A percentile compares a stretch with the other conserved stretches of the same genome.
Conservation (phyloP, 139 green algal genomes). For the Klebsormidium nitens region DNA sequence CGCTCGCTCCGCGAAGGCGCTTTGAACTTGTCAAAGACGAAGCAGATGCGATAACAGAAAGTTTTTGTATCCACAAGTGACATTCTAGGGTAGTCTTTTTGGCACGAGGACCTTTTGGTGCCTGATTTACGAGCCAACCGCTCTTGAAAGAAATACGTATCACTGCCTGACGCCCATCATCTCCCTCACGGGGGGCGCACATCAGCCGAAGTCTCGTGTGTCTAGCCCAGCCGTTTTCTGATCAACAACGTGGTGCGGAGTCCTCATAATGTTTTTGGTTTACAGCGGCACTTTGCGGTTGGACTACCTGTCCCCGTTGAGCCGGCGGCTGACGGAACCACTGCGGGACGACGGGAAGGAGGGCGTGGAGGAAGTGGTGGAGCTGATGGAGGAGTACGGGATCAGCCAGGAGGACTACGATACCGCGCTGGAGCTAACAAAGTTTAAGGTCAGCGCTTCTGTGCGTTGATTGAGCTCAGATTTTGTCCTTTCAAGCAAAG, state of each 20-base stretch:
- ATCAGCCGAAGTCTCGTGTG: background rate
- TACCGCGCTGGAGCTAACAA: constrained; percentile 30
- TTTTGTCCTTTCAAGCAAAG: no score
- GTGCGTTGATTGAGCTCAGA: no score
- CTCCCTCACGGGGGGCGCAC: background rate
- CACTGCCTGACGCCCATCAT: background rate
- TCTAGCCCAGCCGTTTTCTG: background rate
- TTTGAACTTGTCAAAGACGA: no score
- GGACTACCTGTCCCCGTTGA: constrained; percentile 71
- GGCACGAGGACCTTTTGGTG: background rate
- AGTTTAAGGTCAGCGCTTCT: constrained; percentile 46
- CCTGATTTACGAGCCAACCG: background rate
- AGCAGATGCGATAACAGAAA: no score
- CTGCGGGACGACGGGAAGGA: constrained; percentile 57
- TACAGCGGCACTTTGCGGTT: constrained; percentile 52
- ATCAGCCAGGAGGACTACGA: constrained; percentile 47
- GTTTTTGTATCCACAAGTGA: no score
- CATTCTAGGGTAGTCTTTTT: no score
- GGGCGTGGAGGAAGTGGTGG: constrained; percentile 54
- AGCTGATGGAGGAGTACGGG: constrained; percentile 50
- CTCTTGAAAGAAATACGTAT: constrained; percentile 1
- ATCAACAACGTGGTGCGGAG: no score
- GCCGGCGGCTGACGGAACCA: constrained; percentile 50
- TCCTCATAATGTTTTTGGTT: no score
- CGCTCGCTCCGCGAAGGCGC: no score